These are phyloP conservation scores for Salix arbutifolia DNA, from an alignment of 345 rosid species.

Conservation along the genomic window DNA sequence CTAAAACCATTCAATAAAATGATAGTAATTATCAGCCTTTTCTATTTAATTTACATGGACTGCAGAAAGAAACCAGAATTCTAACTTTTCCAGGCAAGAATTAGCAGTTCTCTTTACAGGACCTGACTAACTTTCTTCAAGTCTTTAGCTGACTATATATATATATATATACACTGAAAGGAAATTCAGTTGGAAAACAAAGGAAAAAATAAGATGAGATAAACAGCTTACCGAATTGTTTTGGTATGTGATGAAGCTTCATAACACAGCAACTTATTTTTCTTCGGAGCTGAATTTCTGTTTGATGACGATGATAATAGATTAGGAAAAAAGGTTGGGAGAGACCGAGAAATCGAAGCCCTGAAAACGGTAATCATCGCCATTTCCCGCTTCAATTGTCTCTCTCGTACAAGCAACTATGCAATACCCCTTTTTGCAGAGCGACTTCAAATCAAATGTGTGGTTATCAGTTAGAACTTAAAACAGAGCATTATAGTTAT, in stretches of 20 bases:
- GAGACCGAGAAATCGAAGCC: slow-evolving; percentile 33
- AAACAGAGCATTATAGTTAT: not conserved
- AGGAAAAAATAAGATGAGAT: not conserved
- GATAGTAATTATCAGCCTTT: not conserved
- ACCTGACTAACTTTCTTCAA: no score
- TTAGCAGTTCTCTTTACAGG: no score
- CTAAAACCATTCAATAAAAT: not conserved
- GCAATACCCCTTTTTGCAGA: not conserved
- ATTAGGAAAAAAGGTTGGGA: slow-evolving; percentile 11
- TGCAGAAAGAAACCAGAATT: no score
- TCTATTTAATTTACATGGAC: no score
- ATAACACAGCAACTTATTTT: slow-evolving; percentile 27
- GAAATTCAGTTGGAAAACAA: not conserved
- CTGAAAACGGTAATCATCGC: slow-evolving; percentile 46
- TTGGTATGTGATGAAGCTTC: slow-evolving; percentile 39
- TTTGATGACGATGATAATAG: not conserved
- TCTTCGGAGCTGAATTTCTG: slow-evolving; percentile 13
- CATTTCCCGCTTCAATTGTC: slow-evolving; percentile 36
- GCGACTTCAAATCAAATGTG: not conserved
- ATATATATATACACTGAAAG: not conserved
- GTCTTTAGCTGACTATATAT: not conserved
- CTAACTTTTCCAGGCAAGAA: no score
- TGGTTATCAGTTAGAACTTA: not conserved
- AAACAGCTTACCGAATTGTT: slow-evolving; percentile 36
- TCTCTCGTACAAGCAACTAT: not conserved